These are phyloP conservation scores for Caloboletus firmus DNA, from an alignment of 1,284 basidiomycete genomes.

Conservation along the genomic window DNA sequence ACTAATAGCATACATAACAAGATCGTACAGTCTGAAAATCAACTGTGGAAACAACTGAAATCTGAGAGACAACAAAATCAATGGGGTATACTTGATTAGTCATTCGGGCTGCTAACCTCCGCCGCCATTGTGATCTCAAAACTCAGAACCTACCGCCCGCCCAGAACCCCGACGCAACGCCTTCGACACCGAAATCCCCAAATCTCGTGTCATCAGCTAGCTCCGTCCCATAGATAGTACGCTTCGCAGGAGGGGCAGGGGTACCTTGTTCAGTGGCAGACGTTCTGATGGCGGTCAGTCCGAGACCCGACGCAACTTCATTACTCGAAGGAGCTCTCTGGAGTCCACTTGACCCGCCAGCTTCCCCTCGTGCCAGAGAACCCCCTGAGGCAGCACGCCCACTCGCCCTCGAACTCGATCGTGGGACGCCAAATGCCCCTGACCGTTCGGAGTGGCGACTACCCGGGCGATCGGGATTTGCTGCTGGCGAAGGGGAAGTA, in stretches of 20 bases:
- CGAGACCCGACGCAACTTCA: constrained; percentile 40
- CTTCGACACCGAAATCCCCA: constrained; percentile 77
- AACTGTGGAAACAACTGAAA: neutral
- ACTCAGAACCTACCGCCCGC: constrained; percentile 42
- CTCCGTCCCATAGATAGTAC: constrained; percentile 81
- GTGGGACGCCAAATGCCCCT: constrained; percentile 31
- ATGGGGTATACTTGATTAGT: constrained; percentile 12
- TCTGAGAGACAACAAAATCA: neutral
- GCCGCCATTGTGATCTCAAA: constrained; percentile 17
- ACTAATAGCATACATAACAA: constrained; percentile 24
- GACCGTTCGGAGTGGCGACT: constrained; percentile 37
- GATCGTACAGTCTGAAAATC: constrained; percentile 16
- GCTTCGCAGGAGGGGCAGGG: constrained; percentile 43
- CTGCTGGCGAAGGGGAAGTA: constrained; percentile 65
- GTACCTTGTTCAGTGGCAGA: constrained; percentile 31
- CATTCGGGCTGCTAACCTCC: constrained; percentile 8
- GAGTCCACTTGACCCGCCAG: constrained; percentile 27
- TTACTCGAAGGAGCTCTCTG: constrained; percentile 37
- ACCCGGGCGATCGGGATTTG: constrained; percentile 37
- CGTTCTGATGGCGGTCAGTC: constrained; percentile 37
- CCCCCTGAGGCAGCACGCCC: constrained; percentile 32
- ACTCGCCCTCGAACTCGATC: constrained; percentile 36
- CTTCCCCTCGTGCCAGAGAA: constrained; percentile 30
- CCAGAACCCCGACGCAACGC: constrained; percentile 71
- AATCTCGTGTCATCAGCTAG: constrained; percentile 72